phyloP scores from a whole-genome alignment of 345 rosid genomes.

The Citrus cavaleriei region DNA sequence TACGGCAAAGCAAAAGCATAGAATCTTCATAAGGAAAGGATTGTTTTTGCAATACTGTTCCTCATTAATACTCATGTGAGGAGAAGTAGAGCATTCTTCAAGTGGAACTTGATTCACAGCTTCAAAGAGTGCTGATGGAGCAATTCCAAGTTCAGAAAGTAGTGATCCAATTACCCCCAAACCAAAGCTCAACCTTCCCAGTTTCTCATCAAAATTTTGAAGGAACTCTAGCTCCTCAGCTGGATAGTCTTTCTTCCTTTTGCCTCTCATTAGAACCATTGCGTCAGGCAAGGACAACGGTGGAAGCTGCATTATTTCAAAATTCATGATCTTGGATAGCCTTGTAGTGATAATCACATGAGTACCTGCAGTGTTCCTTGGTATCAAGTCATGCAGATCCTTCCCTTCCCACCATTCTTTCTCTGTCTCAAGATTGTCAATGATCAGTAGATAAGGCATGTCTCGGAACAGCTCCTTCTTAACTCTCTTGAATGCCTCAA shows the following conservation, averaged over 20 bases:
- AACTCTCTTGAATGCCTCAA: constrained; percentile 82
- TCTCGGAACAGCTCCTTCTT: constrained; percentile 78
- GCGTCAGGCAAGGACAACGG: constrained; percentile 62
- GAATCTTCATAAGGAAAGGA: constrained; percentile 59
- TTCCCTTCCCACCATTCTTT: constrained; percentile 98
- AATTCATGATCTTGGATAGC: constrained; percentile 73
- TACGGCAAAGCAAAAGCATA: constrained; percentile 53
- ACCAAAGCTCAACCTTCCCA: constrained; percentile 75
- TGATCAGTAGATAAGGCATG: constrained; percentile 79
- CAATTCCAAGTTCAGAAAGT: constrained; percentile 65
- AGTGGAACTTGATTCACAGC: constrained; percentile 61
- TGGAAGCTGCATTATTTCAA: constrained; percentile 56
- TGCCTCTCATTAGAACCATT: constrained; percentile 62
- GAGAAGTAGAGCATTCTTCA: constrained; percentile 45
- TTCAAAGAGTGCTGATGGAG: constrained; percentile 73
- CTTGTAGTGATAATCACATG: constrained; percentile 84
- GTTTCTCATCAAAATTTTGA: constrained; percentile 59
- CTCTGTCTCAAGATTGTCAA: constrained; percentile 90
- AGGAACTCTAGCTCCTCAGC: constrained; percentile 61
- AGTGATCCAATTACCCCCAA: constrained; percentile 70
- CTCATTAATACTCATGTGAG: constrained; percentile 38
- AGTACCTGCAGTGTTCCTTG: constrained; percentile 76
- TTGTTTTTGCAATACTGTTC: constrained; percentile 72
- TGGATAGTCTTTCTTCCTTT: constrained; percentile 61
- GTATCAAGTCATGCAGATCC: constrained; percentile 80